These are phyloP conservation scores for Scutellaria barbata DNA, from an alignment of 257 asterid species.

Conservation along the genomic window DNA sequence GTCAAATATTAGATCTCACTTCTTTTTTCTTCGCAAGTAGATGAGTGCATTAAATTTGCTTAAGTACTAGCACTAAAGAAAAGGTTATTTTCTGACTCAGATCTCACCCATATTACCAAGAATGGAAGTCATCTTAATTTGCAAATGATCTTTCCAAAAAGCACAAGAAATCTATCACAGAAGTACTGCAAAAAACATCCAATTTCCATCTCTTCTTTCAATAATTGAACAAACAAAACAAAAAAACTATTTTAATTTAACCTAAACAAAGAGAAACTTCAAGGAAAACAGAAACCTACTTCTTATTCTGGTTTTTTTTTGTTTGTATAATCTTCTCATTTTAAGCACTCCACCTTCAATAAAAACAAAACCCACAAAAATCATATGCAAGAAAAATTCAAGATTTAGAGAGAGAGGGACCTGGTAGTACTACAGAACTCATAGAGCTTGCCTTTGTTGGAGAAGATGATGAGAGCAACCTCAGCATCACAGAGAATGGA, in stretches of 20 bases:
- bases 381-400: not conserved
- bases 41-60: conserved; percentile 4
- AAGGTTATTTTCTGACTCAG: conserved; percentile 34
- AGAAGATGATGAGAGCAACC: conserved; percentile 73
- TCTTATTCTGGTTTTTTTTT: too few relatives aligned
- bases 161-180: not conserved
- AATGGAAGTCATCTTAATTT: not conserved
- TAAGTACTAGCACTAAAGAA: not conserved
- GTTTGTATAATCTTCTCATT: not conserved
- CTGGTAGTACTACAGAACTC: conserved; percentile 70
- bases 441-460: conserved; percentile 67
- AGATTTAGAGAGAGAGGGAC: conserved; percentile 25
- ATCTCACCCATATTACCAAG: conserved; percentile 24
- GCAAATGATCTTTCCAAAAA: not conserved
- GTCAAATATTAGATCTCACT: not conserved
- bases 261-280: conserved; percentile 8
- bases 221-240: too few relatives aligned
- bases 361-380: not conserved
- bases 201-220: too few relatives aligned
- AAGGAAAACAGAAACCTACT: not conserved
- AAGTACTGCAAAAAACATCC: not conserved
- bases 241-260: not conserved
- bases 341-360: not conserved
- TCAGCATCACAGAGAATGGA: conserved; percentile 75
- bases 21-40: not conserved